These are phyloP conservation scores for Fusarium austroafricanum DNA, from an alignment of 2,329 filamentous ascomycete species.

Conservation along the genomic window DNA sequence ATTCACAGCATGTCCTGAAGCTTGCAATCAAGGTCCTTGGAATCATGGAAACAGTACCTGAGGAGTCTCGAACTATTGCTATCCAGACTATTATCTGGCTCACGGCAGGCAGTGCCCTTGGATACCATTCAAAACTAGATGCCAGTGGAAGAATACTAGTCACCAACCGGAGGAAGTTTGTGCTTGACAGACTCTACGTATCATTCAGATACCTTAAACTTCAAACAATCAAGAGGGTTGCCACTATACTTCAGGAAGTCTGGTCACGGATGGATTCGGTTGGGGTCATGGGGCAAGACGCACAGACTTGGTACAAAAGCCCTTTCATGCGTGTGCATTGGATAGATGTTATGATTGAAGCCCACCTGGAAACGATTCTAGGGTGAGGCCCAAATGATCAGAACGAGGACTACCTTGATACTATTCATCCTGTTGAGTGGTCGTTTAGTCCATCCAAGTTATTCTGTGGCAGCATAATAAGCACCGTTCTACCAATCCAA, in stretches of 20 bases:
- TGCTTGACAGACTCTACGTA: background rate
- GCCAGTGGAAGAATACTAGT: background rate
- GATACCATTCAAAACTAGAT: background rate
- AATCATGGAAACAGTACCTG: background rate
- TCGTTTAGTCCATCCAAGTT: background rate
- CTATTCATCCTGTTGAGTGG: too few species aligned
- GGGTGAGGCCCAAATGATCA: background rate
- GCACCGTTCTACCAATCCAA: too few species aligned
- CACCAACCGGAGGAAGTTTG: background rate
- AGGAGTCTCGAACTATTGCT: background rate
- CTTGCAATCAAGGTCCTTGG: background rate
- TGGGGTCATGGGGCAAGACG: background rate
- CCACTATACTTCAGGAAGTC: background rate
- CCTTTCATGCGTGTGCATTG: background rate
- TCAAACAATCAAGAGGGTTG: background rate
- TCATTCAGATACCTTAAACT: background rate
- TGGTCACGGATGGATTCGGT: background rate
- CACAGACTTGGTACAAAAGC: background rate
- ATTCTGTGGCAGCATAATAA: background rate
- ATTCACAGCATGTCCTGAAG: background rate
- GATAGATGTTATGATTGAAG: conserved; percentile 3
- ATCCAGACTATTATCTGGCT: conserved; percentile 7
- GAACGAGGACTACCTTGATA: too few species aligned
- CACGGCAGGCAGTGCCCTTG: background rate
- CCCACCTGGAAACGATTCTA: background rate